Percentiles rank a stretch among this genome's conserved stretches.
phyloP scores from a whole-genome alignment of 129 eudicot genomes.

The Flaveria trinervia region DNA sequence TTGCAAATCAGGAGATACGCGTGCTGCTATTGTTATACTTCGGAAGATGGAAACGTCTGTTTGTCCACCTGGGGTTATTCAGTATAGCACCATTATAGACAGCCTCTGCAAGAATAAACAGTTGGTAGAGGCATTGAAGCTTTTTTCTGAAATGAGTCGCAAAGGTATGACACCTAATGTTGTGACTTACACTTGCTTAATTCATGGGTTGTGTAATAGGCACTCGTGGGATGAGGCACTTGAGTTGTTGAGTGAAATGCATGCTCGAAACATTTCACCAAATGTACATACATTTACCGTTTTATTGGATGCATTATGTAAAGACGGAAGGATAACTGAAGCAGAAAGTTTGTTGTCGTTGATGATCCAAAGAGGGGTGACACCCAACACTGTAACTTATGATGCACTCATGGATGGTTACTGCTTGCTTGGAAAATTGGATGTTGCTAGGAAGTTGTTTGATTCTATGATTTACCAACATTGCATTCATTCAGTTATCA shows the following conservation, averaged over 20 bases:
- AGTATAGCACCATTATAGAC: constrained; percentile 30
- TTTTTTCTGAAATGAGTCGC: constrained; percentile 27
- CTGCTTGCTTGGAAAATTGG: constrained; percentile 24
- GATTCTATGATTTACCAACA: constrained; percentile 33
- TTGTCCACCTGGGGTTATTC: constrained; percentile 31
- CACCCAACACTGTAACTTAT: constrained; percentile 31
- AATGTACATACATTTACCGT: constrained; percentile 31
- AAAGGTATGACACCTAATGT: constrained; percentile 35
- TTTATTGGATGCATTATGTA: constrained; percentile 33
- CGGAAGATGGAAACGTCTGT: constrained; percentile 27
- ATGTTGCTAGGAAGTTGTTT: constrained; percentile 33
- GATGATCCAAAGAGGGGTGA: constrained; percentile 39
- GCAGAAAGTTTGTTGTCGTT: constrained; percentile 31
- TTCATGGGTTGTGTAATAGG: constrained; percentile 35
- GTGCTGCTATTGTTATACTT: constrained; percentile 19
- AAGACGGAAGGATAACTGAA: constrained; percentile 30
- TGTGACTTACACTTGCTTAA: constrained; percentile 34
- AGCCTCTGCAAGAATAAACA: constrained; percentile 26
- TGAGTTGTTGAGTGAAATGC: constrained; percentile 36
- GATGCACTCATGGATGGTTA: constrained; percentile 37
- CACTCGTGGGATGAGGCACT: constrained; percentile 34
- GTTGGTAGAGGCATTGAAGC: constrained; percentile 24
- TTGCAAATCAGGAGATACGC: constrained; percentile 29
- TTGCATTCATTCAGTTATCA: constrained; percentile 22
- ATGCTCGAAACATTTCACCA: constrained; percentile 19